Evolutionary conservation across 1,139 yeast species (phyloP), one percentile per base, ranked within the genome.

Genomic region (Kodamaea derodonti): DNA sequence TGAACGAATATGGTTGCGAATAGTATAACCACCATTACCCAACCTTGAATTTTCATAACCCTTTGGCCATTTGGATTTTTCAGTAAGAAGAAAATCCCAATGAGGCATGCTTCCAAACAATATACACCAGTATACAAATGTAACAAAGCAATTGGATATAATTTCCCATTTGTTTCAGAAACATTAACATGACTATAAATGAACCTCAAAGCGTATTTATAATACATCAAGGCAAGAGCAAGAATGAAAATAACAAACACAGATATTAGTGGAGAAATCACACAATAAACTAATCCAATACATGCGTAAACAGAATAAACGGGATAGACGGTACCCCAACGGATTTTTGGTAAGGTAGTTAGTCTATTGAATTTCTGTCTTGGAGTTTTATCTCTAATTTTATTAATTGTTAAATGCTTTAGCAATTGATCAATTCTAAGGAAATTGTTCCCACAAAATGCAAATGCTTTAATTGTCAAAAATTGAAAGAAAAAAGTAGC

Each of bases 321-420:
- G 0, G 96, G 90, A 48, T 83, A 87, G 1, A 75, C 58, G 0
- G 90, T 71, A 0, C 96, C 96, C 95, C 95, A 86, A 40, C 71
- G 67, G 18, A 80, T 65, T 14, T 56, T 51, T 6, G 73, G 65
- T 13, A 74, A 55, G 1, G 46, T 58, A 1, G 72, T 65, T n/a
- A 72, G 42, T 37, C 83, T 59, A 6, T 51, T 41, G 38, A 74
- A 72, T 38, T 69, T 72, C 41, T 69, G 69, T 36, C 92, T 69
- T 1, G 94, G 92, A 0, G 95, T 79, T 15, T 46, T 54, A 38
- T 75, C 80, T 4, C 47, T 42, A 18, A 68, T 43, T 18, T 60
- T 65, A 36, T 67, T 58, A 11, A 66, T 39, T 4, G 77, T 49
- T 26, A 60, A 45, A 30, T 65, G 62, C 29, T 62, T 52, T 3